Evolutionary conservation across 176 grass and related monocot species (phyloP).

Genomic region (Panicum miliaceum): DNA sequence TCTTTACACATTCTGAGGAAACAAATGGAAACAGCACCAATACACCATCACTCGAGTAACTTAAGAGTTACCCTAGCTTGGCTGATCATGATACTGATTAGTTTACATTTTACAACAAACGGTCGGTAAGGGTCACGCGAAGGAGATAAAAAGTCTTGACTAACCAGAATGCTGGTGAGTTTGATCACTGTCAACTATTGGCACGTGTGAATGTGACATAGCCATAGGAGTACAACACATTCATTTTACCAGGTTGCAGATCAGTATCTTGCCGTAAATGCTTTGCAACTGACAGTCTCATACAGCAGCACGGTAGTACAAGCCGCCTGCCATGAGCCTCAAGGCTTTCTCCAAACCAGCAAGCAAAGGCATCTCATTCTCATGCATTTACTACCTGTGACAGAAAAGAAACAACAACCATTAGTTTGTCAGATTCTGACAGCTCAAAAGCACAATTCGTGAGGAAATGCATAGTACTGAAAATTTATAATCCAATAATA

Average conservation of each 20-base stretch:
- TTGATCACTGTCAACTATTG: background rate
- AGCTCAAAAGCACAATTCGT: constrained; percentile 18
- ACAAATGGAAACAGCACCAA: background rate
- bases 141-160: background rate
- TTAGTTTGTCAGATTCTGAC: background rate
- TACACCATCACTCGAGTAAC: constrained; percentile 1
- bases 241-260: background rate
- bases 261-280: background rate
- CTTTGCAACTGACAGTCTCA: background rate
- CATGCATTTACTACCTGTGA: background rate
- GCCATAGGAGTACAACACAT: background rate
- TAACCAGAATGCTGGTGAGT: background rate
- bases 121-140: background rate
- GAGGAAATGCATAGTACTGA: background rate
- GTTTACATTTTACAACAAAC: constrained; percentile 42
- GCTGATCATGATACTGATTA: background rate
- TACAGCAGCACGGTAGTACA: background rate
- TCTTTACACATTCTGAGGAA: background rate
- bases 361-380: background rate
- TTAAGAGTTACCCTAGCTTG: background rate
- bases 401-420: constrained; percentile 5
- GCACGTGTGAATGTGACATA: background rate
- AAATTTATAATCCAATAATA: background rate
- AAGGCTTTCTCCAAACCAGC: background rate
- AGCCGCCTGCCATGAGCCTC: constrained; percentile 1